Conservation (phyloP, 306 rosid species). For the Medicago lupulina region DNA sequence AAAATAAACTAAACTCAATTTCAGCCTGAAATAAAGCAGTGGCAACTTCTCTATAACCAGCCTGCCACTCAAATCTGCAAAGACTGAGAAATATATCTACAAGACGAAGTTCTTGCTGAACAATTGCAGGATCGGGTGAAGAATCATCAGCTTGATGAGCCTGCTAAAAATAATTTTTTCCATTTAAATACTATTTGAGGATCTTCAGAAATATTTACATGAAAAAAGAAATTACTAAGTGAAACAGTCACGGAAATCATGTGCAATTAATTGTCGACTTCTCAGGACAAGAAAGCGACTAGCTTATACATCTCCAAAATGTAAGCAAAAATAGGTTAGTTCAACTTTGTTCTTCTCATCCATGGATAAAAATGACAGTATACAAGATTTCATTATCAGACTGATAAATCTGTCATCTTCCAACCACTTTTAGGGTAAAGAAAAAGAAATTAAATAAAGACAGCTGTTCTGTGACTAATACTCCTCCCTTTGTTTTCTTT, state of each 20-base stretch:
- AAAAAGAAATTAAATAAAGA: not conserved
- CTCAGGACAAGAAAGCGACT: constrained; percentile 33
- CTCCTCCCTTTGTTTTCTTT: too few relatives aligned
- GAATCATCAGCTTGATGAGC: constrained; percentile 54
- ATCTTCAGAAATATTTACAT: constrained; percentile 14
- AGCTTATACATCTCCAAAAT: constrained; percentile 37
- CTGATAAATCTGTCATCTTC: not conserved
- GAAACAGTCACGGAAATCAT: constrained; percentile 32
- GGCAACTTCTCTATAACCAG: constrained; percentile 89
- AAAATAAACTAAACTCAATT: constrained; percentile 88
- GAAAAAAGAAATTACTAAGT: not conserved
- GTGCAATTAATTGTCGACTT: constrained; percentile 8
- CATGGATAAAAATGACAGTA: constrained; percentile 16
- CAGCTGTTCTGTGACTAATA: too few relatives aligned
- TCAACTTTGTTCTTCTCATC: constrained; percentile 24
- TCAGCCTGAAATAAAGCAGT: constrained; percentile 97
- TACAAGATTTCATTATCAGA: constrained; percentile 23
- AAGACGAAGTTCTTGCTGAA: constrained; percentile 88
- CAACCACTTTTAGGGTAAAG: not conserved
- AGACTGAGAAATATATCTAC: constrained; percentile 89
- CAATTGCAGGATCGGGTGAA: constrained; percentile 57
- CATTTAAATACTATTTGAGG: constrained; percentile 22
- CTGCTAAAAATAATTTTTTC: constrained; percentile 51
- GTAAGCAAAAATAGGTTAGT: constrained; percentile 29
- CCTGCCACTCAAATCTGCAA: constrained; percentile 95